A percentile compares a stretch with the other conserved stretches of the same genome.
Conservation (phyloP, 2,329 filamentous ascomycete genomes). For the Phialocephala subalpina region DNA sequence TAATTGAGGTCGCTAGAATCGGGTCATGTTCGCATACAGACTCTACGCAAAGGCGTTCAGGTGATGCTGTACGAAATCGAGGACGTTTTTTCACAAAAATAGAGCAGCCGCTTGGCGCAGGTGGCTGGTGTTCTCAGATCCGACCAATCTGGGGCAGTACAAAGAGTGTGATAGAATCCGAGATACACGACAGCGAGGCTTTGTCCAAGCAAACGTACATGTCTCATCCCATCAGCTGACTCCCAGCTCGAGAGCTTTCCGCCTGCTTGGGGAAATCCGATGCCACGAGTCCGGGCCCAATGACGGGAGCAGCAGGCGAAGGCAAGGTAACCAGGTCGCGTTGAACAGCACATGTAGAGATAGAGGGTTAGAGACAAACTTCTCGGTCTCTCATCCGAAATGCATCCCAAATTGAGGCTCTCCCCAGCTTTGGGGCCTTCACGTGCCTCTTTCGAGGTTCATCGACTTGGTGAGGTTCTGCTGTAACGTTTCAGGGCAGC, state of each 20-base stretch:
- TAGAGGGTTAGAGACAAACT: not conserved
- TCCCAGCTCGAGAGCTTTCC: not conserved
- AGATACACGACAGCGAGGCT: too few species aligned
- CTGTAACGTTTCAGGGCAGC: slow-evolving; percentile 1
- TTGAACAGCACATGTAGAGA: not conserved
- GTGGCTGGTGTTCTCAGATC: too few species aligned
- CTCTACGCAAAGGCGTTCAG: too few species aligned
- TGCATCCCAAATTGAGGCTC: not conserved
- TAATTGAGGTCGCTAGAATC: too few species aligned
- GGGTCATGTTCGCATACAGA: too few species aligned
- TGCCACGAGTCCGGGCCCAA: not conserved
- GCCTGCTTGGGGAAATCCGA: not conserved
- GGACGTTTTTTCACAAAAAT: too few species aligned
- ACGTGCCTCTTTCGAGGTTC: not conserved
- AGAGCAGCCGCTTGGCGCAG: too few species aligned
- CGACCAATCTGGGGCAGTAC: too few species aligned
- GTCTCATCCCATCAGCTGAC: not conserved
- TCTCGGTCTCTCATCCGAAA: not conserved
- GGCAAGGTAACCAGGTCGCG: not conserved
- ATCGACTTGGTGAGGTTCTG: not conserved
- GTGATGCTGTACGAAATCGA: too few species aligned
- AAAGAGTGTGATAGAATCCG: too few species aligned
- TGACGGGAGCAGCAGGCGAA: not conserved
- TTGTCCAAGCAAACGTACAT: not conserved
- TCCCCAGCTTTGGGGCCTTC: not conserved